These are phyloP conservation scores for Hyphopichia wangnamkhiaoensis DNA, from an alignment of 1,139 yeast genomes.

Conservation along the genomic window DNA sequence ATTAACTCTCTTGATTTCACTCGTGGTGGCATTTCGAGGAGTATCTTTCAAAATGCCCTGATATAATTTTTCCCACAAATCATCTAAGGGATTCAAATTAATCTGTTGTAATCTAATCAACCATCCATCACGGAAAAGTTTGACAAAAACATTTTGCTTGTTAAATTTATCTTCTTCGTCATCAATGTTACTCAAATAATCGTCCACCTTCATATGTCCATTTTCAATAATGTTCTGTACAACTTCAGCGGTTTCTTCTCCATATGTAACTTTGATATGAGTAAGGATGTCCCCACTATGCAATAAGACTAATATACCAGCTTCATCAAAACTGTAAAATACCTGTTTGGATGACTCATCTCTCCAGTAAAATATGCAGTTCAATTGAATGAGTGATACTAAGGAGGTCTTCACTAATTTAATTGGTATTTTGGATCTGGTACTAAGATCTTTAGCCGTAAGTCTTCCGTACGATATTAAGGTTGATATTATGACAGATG, in stretches of 20 bases:
- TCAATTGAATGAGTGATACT: constrained; percentile 66
- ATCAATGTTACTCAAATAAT: constrained; percentile 49
- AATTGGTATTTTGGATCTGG: constrained; percentile 40
- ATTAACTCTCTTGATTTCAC: constrained; percentile 62
- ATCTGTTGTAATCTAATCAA: constrained; percentile 43
- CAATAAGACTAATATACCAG: constrained; percentile 62
- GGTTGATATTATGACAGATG: constrained; percentile 53
- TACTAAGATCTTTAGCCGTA: constrained; percentile 48
- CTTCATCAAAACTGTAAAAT: constrained; percentile 62
- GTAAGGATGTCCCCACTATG: constrained; percentile 78
- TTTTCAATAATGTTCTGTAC: constrained; percentile 66
- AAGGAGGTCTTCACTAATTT: constrained; percentile 55
- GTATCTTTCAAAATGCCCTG: constrained; percentile 50
- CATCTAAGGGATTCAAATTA: constrained; percentile 49
- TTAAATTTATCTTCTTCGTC: constrained; percentile 24
- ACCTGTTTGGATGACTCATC: constrained; percentile 42
- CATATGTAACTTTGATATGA: constrained; percentile 43
- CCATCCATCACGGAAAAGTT: constrained; percentile 60
- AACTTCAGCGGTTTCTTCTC: constrained; percentile 61
- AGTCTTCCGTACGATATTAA: constrained; percentile 63
- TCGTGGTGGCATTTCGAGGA: constrained; percentile 52
- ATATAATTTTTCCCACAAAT: constrained; percentile 57
- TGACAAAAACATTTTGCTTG: constrained; percentile 39
- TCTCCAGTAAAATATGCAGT: constrained; percentile 57
- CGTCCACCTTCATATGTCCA: constrained; percentile 66